Evolutionary conservation across 2,329 filamentous ascomycete genomes (phyloP).

Genomic region (Teratosphaeriaceae sp.): DNA sequence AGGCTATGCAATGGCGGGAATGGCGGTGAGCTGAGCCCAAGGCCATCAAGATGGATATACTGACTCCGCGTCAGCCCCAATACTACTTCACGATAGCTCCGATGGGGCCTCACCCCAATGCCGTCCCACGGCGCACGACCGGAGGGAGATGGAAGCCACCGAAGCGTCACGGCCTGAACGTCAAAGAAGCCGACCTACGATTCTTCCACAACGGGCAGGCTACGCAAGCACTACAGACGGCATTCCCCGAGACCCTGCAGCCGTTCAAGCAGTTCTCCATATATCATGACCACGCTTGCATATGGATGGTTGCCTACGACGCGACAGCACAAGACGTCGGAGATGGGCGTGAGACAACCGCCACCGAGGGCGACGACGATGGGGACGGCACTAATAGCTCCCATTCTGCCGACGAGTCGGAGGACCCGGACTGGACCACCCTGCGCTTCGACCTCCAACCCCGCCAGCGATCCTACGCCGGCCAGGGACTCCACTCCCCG

Average conservation of each 20-base stretch:
- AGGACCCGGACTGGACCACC: constrained; percentile 6
- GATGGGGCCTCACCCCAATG: constrained; percentile 1
- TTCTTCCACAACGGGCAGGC: constrained; percentile 2
- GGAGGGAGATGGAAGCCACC: neutral
- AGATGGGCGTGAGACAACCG: constrained; percentile 6
- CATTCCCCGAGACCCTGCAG: neutral
- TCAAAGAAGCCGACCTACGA: neutral
- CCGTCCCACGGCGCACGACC: neutral
- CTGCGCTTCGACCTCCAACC: constrained; percentile 2
- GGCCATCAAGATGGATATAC: neutral
- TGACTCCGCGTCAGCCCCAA: neutral
- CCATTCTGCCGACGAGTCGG: constrained; percentile 4
- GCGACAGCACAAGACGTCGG: constrained; percentile 10
- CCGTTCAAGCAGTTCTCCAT: constrained; percentile 9
- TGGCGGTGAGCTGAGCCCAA: neutral
- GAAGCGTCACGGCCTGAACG: constrained; percentile 3
- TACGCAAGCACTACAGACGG: neutral
- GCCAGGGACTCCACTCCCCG: neutral
- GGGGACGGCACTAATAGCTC: neutral
- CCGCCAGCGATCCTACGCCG: neutral
- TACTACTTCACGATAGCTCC: constrained; percentile 5
- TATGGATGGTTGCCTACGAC: constrained; percentile 11
- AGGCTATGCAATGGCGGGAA: neutral
- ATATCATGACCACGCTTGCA: constrained; percentile 9
- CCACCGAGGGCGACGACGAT: neutral